Evolutionary conservation across 768 basidiomycete species (phyloP).

Genomic region (Mycena filopes): DNA sequence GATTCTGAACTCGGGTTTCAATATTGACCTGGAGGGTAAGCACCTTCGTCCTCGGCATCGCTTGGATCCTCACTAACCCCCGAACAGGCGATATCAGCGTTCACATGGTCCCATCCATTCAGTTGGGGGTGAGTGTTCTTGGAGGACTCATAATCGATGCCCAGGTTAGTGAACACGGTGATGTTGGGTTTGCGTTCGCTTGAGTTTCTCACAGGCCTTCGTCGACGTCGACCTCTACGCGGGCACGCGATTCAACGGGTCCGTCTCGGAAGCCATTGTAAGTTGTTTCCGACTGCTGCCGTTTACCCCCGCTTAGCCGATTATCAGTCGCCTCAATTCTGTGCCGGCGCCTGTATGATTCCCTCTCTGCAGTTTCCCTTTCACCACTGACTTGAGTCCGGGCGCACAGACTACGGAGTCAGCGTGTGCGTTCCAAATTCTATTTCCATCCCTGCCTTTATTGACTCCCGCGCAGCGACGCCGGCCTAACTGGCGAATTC

Average conservation of each 20-base stretch:
- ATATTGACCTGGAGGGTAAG: constrained; percentile 39
- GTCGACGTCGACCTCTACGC: constrained; percentile 32
- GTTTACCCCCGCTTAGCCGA: background rate
- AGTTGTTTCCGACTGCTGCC: background rate
- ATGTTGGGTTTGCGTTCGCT: background rate
- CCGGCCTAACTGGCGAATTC: constrained; percentile 33
- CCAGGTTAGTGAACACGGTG: background rate
- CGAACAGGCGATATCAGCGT: constrained; percentile 35
- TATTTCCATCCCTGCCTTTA: too few relatives aligned
- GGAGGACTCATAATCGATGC: constrained; percentile 40
- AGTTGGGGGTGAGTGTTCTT: constrained; percentile 39
- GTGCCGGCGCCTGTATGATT: constrained; percentile 8
- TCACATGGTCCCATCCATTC: constrained; percentile 38
- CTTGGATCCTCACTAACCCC: constrained; percentile 28
- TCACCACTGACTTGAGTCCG: background rate
- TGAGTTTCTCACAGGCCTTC: constrained; percentile 26
- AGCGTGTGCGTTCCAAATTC: constrained; percentile 24
- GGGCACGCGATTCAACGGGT: constrained; percentile 35
- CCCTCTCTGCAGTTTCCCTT: background rate
- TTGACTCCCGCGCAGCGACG: constrained; percentile 31
- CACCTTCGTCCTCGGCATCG: constrained; percentile 18
- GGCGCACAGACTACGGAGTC: constrained; percentile 3
- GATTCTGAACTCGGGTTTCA: constrained; percentile 2
- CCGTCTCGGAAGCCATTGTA: constrained; percentile 26
- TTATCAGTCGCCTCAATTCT: constrained; percentile 11